Percentiles rank a stretch among this genome's conserved stretches.
These are phyloP conservation scores for Podospora sp. DNA, from an alignment of 495 filamentous ascomycete species.

Conservation along the genomic window DNA sequence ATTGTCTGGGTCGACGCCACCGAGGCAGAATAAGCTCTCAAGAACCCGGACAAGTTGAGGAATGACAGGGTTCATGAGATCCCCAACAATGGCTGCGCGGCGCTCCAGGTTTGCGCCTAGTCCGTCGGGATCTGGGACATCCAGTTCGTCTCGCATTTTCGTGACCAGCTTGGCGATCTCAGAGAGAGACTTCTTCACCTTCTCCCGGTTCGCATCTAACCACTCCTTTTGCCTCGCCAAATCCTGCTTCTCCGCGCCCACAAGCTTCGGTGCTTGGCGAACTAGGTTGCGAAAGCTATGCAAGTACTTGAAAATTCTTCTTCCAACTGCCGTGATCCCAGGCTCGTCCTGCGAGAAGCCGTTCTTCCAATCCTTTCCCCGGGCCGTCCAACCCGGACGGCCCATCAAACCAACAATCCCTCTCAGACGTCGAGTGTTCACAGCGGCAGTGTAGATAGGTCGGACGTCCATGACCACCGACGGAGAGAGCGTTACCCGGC, in stretches of 20 bases:
- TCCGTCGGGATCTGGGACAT: not conserved
- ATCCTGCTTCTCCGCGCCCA: not conserved
- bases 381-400: not conserved
- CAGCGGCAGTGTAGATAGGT: not conserved
- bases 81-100: not conserved
- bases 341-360: not conserved
- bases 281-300: not conserved
- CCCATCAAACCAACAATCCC: slow-evolving; percentile 5
- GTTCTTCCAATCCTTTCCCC: not conserved
- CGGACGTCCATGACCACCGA: not conserved
- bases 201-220: not conserved
- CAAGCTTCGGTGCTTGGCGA: not conserved
- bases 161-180: slow-evolving; percentile 1
- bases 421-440: not conserved
- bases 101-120: not conserved
- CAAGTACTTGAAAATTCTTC: slow-evolving; percentile 2
- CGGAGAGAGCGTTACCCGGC: not conserved
- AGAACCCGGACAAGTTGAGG: not conserved
- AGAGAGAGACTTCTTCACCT: not conserved
- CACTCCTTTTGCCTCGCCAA: not conserved
- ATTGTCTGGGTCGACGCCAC: slow-evolving; percentile 7
- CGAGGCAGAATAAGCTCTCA: slow-evolving; percentile 12
- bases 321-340: not conserved
- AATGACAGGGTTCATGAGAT: not conserved
- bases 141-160: slow-evolving; percentile 6